Evolutionary conservation across 108 stramenopile genomes (phyloP).

Genomic region (Conticribra weissflogii): DNA sequence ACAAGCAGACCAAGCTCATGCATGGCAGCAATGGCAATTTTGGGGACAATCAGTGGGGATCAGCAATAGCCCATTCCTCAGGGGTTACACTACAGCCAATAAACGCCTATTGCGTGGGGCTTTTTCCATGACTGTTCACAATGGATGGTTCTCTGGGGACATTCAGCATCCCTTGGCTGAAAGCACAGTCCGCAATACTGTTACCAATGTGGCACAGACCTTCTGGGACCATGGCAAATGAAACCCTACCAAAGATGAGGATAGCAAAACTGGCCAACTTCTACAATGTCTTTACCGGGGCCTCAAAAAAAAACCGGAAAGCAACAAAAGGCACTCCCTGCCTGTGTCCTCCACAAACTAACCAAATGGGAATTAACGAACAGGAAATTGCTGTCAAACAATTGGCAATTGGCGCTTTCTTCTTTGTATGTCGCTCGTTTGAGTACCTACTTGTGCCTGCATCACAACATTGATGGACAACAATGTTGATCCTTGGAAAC

Average conservation of each 20-base stretch:
- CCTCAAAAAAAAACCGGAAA: slow-evolving; percentile 2
- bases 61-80: too few relatives aligned
- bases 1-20: slow-evolving; percentile 15
- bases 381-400: background rate
- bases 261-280: too few relatives aligned
- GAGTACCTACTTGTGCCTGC: background rate
- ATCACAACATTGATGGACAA: background rate
- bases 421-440: background rate
- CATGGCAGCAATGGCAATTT: background rate
- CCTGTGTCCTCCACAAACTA: background rate
- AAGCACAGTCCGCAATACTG: too few relatives aligned
- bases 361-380: background rate
- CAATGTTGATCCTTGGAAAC: background rate
- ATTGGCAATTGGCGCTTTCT: slow-evolving; percentile 6
- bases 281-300: slow-evolving; percentile 12
- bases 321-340: slow-evolving; percentile 23
- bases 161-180: background rate
- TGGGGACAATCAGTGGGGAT: too few relatives aligned
- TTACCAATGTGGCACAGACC: too few relatives aligned
- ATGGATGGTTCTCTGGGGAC: slow-evolving; percentile 8
- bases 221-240: too few relatives aligned
- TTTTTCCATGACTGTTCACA: slow-evolving; percentile 14
- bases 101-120: slow-evolving; percentile 8
- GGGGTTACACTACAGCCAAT: background rate
- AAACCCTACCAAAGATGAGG: too few relatives aligned